Conservation (phyloP, 495 filamentous ascomycete species). For the Aspergillus sclerotiicarbonarius region DNA sequence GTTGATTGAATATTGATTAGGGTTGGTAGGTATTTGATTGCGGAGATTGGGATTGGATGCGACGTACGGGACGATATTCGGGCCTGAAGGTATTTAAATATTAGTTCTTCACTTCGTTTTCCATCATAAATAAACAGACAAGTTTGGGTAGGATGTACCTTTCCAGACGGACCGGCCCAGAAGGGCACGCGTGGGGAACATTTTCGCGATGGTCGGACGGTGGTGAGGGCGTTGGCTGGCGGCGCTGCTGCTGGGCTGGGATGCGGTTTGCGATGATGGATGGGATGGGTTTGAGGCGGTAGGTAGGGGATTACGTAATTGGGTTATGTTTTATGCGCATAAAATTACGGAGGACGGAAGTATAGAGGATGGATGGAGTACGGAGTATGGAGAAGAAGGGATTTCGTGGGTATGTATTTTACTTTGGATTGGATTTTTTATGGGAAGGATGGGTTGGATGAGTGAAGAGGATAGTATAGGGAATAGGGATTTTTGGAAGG, state of each 20-base stretch:
- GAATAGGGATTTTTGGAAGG: no score
- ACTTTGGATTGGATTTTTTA: no score
- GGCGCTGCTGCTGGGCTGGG: no score
- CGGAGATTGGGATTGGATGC: neutral
- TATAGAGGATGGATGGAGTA: no score
- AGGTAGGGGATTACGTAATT: no score
- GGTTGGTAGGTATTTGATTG: neutral
- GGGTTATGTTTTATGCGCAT: no score
- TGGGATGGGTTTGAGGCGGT: neutral
- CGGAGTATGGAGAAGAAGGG: no score
- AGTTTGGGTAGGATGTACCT: conserved; percentile 44
- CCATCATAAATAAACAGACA: neutral
- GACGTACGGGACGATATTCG: conserved; percentile 56
- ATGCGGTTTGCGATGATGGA: neutral
- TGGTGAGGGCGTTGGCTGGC: neutral
- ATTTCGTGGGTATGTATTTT: no score
- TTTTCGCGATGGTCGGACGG: conserved; percentile 33
- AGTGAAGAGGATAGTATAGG: no score
- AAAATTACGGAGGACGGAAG: no score
- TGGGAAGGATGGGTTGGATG: no score
- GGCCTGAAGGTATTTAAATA: conserved; percentile 31
- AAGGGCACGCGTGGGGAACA: conserved; percentile 61
- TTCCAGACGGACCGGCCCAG: conserved; percentile 73
- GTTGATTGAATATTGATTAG: neutral
- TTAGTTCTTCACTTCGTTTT: neutral